Conservation (phyloP, 1,284 basidiomycete genomes). For the Afroboletus lepidellus region DNA sequence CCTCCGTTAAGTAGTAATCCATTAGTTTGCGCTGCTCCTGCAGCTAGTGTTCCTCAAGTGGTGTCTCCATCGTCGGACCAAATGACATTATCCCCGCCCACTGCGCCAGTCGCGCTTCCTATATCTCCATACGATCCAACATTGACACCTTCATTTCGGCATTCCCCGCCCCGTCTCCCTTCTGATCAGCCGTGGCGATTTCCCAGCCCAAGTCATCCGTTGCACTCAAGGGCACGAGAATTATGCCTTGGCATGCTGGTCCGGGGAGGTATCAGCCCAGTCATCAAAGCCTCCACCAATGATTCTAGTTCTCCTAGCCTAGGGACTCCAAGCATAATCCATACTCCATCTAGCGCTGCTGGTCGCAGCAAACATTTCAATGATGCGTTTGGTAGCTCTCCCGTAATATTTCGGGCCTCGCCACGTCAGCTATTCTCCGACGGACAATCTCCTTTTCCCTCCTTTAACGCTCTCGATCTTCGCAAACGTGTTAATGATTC, state of each 20-base stretch:
- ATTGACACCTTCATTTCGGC: slow-evolving; percentile 68
- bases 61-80: slow-evolving; percentile 7
- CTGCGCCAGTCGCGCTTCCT: slow-evolving; percentile 39
- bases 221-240: slow-evolving; percentile 60
- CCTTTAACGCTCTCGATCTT: slow-evolving; percentile 27
- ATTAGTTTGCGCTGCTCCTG: slow-evolving; percentile 1
- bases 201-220: slow-evolving; percentile 67
- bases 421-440: slow-evolving; percentile 40
- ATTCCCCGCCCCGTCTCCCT: slow-evolving; percentile 66
- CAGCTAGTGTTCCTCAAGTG: slow-evolving; percentile 2
- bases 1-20: slow-evolving; percentile 9
- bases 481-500: slow-evolving; percentile 37
- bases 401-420: slow-evolving; percentile 37
- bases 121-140: slow-evolving; percentile 72
- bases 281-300: slow-evolving; percentile 26
- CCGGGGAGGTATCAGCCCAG: slow-evolving; percentile 42
- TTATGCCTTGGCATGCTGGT: slow-evolving; percentile 63
- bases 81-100: slow-evolving; percentile 19
- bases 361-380: slow-evolving; percentile 29
- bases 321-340: slow-evolving; percentile 29
- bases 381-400: slow-evolving; percentile 34
- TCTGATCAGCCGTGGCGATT: slow-evolving; percentile 77
- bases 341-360: slow-evolving; percentile 29
- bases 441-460: slow-evolving; percentile 31
- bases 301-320: slow-evolving; percentile 34